These are phyloP conservation scores for Alternaria arbusti DNA, from an alignment of 2,329 filamentous ascomycete species.

Conservation along the genomic window DNA sequence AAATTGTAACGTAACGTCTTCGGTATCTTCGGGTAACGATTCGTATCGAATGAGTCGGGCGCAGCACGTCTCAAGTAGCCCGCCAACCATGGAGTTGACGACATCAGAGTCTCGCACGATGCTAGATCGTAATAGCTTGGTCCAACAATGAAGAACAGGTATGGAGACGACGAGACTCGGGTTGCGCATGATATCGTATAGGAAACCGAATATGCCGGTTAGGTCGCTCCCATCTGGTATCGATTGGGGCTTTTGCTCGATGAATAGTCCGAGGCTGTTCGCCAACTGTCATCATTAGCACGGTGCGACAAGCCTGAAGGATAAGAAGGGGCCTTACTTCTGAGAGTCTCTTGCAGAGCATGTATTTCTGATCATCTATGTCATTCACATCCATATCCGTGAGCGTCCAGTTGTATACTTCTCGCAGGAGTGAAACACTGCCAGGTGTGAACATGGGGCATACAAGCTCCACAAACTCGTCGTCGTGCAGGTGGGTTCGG, in stretches of 20 bases:
- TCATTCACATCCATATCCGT: conserved; percentile 81
- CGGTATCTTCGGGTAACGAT: conserved; percentile 78
- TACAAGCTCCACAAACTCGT: conserved; percentile 79
- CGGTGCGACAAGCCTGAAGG: conserved; percentile 7
- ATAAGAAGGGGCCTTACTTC: conserved; percentile 65
- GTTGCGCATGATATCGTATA: conserved; percentile 80
- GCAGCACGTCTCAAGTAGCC: conserved; percentile 82
- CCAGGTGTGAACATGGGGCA: conserved; percentile 78
- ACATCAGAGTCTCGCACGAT: conserved; percentile 70
- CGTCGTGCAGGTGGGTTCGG: conserved; percentile 73
- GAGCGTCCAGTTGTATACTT: conserved; percentile 79
- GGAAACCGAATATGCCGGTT: conserved; percentile 76
- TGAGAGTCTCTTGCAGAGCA: conserved; percentile 89
- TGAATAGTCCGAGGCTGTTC: conserved; percentile 81
- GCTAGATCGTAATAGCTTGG: conserved; percentile 75
- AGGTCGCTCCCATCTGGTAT: conserved; percentile 72
- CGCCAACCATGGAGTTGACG: conserved; percentile 69
- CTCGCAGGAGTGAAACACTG: conserved; percentile 73
- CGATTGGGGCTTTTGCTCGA: conserved; percentile 76
- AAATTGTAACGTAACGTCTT: conserved; percentile 80
- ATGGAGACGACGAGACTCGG: conserved; percentile 93
- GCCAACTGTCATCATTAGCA: conserved; percentile 67
- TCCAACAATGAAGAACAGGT: conserved; percentile 89
- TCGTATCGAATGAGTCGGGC: conserved; percentile 87
- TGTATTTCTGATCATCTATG: conserved; percentile 89